Evolutionary conservation across 495 filamentous ascomycete species (phyloP).

Genomic region (Aspergillus heteromorphus): DNA sequence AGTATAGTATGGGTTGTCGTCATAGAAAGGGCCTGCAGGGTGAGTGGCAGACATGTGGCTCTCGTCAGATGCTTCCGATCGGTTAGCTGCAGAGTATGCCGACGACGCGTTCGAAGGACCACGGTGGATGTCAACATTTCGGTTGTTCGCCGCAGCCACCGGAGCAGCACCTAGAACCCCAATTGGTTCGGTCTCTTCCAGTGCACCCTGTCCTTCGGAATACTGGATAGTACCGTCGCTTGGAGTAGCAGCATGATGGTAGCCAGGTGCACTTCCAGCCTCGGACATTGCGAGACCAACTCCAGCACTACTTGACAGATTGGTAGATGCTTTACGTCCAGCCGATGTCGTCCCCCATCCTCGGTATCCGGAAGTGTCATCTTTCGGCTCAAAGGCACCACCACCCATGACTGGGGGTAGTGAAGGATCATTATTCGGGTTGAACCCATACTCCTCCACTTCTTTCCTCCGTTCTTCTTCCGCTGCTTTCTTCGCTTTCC

Average conservation of each 20-base stretch:
- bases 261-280: constrained; percentile 47
- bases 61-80: constrained; percentile 81
- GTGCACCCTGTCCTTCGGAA: constrained; percentile 64
- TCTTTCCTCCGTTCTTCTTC: constrained; percentile 88
- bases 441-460: constrained; percentile 93
- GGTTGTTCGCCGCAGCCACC: constrained; percentile 52
- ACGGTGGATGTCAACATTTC: constrained; percentile 65
- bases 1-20: constrained; percentile 51
- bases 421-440: constrained; percentile 88
- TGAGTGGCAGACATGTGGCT: constrained; percentile 50
- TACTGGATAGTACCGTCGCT: constrained; percentile 56
- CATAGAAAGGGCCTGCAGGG: constrained; percentile 44
- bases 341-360: constrained; percentile 93
- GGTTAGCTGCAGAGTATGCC: constrained; percentile 77
- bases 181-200: constrained; percentile 67
- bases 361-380: constrained; percentile 77
- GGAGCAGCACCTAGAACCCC: constrained; percentile 71
- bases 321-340: constrained; percentile 78
- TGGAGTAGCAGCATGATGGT: constrained; percentile 59
- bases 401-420: constrained; percentile 58
- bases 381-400: constrained; percentile 51
- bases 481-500: constrained; percentile 76
- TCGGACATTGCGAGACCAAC: constrained; percentile 72
- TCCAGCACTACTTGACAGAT: constrained; percentile 71
- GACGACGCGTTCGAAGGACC: constrained; percentile 96